Percentiles rank a stretch among this genome's conserved stretches.
These are phyloP conservation scores for Guadua angustifolia DNA, from an alignment of 176 grass and related monocot genomes.

Conservation along the genomic window DNA sequence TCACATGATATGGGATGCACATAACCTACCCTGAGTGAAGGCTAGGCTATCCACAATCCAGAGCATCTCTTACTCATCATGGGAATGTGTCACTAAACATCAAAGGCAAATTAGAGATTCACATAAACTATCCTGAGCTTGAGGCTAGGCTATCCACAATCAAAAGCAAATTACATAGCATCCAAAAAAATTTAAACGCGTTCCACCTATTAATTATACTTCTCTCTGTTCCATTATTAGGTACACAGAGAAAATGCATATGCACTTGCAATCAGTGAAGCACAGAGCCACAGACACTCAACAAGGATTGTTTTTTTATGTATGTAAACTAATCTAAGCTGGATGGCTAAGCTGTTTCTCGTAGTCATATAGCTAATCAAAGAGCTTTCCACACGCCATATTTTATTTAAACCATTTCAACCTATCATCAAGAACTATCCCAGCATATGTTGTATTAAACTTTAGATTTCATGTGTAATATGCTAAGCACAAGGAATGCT, in stretches of 20 bases:
- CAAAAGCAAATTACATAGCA: not conserved
- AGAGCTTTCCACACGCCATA: not conserved
- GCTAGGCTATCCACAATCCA: too few relatives aligned
- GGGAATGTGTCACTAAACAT: too few relatives aligned
- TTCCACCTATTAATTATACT: not conserved
- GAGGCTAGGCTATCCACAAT: not conserved
- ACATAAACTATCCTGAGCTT: not conserved
- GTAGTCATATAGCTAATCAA: not conserved
- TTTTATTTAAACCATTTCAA: not conserved
- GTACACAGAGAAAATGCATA: not conserved
- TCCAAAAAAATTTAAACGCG: too few relatives aligned
- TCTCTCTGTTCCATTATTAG: not conserved
- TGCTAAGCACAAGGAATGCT: not conserved
- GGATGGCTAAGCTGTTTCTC: not conserved
- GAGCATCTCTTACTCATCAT: too few relatives aligned
- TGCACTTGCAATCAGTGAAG: not conserved
- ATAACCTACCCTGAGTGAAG: too few relatives aligned
- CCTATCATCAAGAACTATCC: constrained; percentile 1
- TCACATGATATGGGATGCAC: too few relatives aligned
- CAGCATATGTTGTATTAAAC: too few relatives aligned
- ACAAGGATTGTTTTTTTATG: not conserved
- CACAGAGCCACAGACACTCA: not conserved
- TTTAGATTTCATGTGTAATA: not conserved
- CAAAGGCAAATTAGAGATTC: not conserved
- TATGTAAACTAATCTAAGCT: not conserved